A percentile compares a stretch with the other conserved stretches of the same genome.
phyloP scores from a whole-genome alignment of 1,139 yeast species.

The Debaryomycetaceae sp. region DNA sequence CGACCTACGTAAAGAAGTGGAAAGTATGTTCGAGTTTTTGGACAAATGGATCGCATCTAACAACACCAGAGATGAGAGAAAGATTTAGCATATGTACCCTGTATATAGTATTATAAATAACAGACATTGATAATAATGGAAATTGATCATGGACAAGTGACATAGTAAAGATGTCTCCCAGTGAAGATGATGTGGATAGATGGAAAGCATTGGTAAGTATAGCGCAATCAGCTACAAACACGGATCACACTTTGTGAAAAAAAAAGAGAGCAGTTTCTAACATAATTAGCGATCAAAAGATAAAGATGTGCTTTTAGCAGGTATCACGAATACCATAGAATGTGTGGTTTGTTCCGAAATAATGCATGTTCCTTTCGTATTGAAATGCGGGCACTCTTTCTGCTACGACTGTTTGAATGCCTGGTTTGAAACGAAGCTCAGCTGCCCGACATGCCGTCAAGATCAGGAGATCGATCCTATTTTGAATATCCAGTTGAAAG shows the following conservation, averaged over 20 bases:
- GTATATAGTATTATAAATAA: slow-evolving; percentile 1
- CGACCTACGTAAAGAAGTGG: slow-evolving; percentile 18
- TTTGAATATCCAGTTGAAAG: slow-evolving; percentile 41
- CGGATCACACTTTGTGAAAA: neutral
- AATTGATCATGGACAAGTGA: neutral
- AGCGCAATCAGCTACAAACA: too few species aligned
- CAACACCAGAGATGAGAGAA: slow-evolving; percentile 5
- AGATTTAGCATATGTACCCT: slow-evolving; percentile 3
- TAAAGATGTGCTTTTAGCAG: slow-evolving; percentile 16
- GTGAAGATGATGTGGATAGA: neutral
- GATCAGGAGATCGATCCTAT: slow-evolving; percentile 41
- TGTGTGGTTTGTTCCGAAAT: slow-evolving; percentile 44
- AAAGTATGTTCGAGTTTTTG: slow-evolving; percentile 22
- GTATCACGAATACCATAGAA: slow-evolving; percentile 27
- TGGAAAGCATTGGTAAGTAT: neutral
- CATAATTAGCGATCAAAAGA: slow-evolving; percentile 14
- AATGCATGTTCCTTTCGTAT: slow-evolving; percentile 42
- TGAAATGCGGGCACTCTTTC: slow-evolving; percentile 44
- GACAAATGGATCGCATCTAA: slow-evolving; percentile 21
- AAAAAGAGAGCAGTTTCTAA: slow-evolving; percentile 7
- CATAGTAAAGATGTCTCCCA: neutral
- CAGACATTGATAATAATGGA: neutral
- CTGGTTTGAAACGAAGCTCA: slow-evolving; percentile 48
- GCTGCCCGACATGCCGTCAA: slow-evolving; percentile 57
- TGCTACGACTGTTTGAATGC: slow-evolving; percentile 47